A percentile compares a stretch with the other conserved stretches of the same genome.
Evolutionary conservation across 164 flowering plant species (phyloP).

Genomic region (Paratinospora sagittata): DNA sequence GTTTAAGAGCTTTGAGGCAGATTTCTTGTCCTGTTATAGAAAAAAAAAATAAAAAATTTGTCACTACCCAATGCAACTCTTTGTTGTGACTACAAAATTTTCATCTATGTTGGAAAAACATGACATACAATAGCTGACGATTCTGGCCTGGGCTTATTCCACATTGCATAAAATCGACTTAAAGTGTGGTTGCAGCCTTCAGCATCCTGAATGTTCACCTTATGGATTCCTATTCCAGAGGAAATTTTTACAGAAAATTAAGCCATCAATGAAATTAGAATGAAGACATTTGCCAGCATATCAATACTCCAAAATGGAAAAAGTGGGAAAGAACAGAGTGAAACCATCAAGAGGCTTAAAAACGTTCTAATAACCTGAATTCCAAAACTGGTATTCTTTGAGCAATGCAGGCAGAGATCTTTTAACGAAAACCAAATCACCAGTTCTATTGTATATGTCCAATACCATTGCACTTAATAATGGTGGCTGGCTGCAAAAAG

Average conservation of each 20-base stretch:
- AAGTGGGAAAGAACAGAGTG: neutral
- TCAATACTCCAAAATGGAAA: neutral
- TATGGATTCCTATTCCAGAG: constrained; percentile 47
- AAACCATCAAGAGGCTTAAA: neutral
- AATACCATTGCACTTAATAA: constrained; percentile 43
- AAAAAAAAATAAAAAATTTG: neutral
- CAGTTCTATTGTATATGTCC: constrained; percentile 35
- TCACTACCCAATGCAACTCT: neutral
- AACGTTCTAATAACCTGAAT: constrained; percentile 27
- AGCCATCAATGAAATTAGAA: neutral
- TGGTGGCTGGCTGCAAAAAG: constrained; percentile 52
- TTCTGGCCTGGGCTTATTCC: constrained; percentile 96
- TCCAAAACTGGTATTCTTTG: constrained; percentile 47
- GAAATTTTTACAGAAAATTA: neutral
- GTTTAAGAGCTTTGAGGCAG: constrained; percentile 54
- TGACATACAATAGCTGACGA: constrained; percentile 55
- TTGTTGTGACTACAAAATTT: neutral
- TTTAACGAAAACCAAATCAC: constrained; percentile 28
- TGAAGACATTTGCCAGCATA: neutral
- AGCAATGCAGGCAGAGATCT: constrained; percentile 40
- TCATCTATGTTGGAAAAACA: neutral
- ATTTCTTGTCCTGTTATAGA: constrained; percentile 53
- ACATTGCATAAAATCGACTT: constrained; percentile 82
- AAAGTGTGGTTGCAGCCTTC: constrained; percentile 40
- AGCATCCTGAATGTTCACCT: constrained; percentile 53